phyloP scores from a whole-genome alignment of 495 filamentous ascomycete genomes.

The Aspergillus sparsus region DNA sequence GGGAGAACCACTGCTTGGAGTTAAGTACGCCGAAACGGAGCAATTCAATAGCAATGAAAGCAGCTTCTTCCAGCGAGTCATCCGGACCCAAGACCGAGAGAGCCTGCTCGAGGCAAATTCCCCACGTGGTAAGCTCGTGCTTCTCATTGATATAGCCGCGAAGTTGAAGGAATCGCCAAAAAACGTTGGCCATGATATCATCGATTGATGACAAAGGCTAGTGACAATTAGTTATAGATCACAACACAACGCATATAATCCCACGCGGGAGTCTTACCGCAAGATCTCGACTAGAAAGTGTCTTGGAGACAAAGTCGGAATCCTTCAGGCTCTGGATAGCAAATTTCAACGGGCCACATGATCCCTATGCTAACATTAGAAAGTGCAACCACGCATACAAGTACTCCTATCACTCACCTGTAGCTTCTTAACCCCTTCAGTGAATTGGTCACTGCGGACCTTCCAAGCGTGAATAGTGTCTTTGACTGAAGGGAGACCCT shows the following conservation, averaged over 20 bases:
- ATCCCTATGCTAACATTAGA: constrained; percentile 22
- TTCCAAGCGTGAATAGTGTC: constrained; percentile 72
- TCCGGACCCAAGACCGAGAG: constrained; percentile 60
- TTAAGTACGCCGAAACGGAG: constrained; percentile 77
- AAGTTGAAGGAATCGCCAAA: constrained; percentile 88
- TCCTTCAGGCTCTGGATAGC: constrained; percentile 60
- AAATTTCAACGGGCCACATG: constrained; percentile 45
- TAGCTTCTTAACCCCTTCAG: constrained; percentile 44
- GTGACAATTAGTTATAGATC: constrained; percentile 8
- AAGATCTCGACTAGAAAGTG: constrained; percentile 49
- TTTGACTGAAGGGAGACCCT: constrained; percentile 59
- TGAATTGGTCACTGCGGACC: constrained; percentile 55
- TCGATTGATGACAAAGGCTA: constrained; percentile 54
- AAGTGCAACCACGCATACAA: too few species aligned
- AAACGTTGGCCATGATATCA: constrained; percentile 73
- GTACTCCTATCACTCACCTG: constrained; percentile 29
- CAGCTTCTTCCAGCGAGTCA: constrained; percentile 59
- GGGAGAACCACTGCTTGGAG: constrained; percentile 56
- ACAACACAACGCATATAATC: too few species aligned
- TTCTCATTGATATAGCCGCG: constrained; percentile 79
- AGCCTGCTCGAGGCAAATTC: constrained; percentile 69
- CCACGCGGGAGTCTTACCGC: constrained; percentile 30
- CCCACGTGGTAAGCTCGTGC: constrained; percentile 84
- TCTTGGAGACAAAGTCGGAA: constrained; percentile 64
- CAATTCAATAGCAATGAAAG: constrained; percentile 79